Evolutionary conservation across 352 stramenopile species (phyloP), one percentile per base, ranked within the genome.

Genomic region (Pythium myriotylum): DNA sequence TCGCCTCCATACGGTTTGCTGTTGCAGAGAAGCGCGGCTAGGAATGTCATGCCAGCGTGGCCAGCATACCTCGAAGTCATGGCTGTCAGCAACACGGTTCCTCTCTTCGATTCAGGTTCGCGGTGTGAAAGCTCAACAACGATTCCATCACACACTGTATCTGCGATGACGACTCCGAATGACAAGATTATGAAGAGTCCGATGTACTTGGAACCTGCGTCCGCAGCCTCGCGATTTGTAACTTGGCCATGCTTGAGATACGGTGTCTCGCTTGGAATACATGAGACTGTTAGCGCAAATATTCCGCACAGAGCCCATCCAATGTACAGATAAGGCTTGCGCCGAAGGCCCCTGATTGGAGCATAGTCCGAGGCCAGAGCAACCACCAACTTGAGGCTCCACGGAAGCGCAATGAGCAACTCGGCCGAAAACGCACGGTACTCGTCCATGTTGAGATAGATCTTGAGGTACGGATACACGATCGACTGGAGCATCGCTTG

Each of bases 391-490:
- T 92, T 92, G 62, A 84, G 66, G 16, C 77, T 55, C 75, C 81
- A 92, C 0, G 80, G 79, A 24, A 92, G 32, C 27, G 79, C 64
- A 14, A 92, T 68, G 62, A 81, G 76, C 5, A 72, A 46, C 52
- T 89, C 77, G 0, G 76, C 79, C 9, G 79, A 64, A 35, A 77
- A 71, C 9, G 79, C 79, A 33, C 81, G 66, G 51, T 87, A 88
- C 57, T 86, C 79, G 33, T 77, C 70, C 76, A 89, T 84, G 66
- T 91, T 89, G 23, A 91, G 63, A 59, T 88, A 89, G 22, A 83
- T 74, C 48, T 88, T 89, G 59, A 92, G 63, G 46, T 87, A 88
- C 39, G 83, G 80, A 29, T 92, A 92, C 47, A 77, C 40, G 14
- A 86, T 26, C 20, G 75, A 62, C 59, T 86, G 77, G 27, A 88